Percentiles rank a stretch among this genome's conserved stretches.
Conservation (phyloP, 2,329 filamentous ascomycete species). For the Fusarium coicis region DNA sequence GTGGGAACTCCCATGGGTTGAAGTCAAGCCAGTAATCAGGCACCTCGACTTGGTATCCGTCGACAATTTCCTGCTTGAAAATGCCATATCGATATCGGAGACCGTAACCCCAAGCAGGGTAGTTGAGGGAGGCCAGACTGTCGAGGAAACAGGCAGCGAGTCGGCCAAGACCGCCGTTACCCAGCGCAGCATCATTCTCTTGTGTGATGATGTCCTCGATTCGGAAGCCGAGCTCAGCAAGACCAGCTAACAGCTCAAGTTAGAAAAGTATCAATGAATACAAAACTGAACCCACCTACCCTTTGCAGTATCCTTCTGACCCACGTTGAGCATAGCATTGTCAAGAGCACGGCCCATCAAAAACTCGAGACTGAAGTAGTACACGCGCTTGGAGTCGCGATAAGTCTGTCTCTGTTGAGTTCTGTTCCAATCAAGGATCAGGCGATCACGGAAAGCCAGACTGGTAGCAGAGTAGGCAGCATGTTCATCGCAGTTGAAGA, state of each 20-base stretch:
- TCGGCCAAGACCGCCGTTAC: conserved; percentile 94
- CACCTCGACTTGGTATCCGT: conserved; percentile 97
- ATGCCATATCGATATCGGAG: conserved; percentile 96
- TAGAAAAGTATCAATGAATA: background rate
- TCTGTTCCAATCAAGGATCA: conserved; percentile 97
- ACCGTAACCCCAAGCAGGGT: conserved; percentile 96
- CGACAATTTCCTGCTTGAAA: conserved; percentile 99
- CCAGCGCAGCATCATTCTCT: conserved; percentile 95
- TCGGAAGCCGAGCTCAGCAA: conserved; percentile 90
- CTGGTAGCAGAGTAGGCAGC: conserved; percentile 93
- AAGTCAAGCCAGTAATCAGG: conserved; percentile 99
- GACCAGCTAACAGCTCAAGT: conserved; percentile 71
- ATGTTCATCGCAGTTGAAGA: conserved; percentile 97
- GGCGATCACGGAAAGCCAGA: conserved; percentile 89
- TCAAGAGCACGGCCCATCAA: conserved; percentile 96
- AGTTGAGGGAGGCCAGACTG: conserved; percentile 93
- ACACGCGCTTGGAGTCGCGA: conserved; percentile 90
- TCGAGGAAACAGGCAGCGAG: conserved; percentile 97
- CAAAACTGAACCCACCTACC: conserved; percentile 60
- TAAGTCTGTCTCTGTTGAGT: conserved; percentile 97
- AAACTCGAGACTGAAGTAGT: conserved; percentile 97
- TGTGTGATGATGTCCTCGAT: conserved; percentile 96
- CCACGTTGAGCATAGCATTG: conserved; percentile 98
- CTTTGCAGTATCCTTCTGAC: conserved; percentile 84
- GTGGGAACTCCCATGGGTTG: conserved; percentile 98